Evolutionary conservation across 129 eudicot genomes (phyloP), one percentile per base, ranked within the genome.

Genomic region (Ambrosia trifida): DNA sequence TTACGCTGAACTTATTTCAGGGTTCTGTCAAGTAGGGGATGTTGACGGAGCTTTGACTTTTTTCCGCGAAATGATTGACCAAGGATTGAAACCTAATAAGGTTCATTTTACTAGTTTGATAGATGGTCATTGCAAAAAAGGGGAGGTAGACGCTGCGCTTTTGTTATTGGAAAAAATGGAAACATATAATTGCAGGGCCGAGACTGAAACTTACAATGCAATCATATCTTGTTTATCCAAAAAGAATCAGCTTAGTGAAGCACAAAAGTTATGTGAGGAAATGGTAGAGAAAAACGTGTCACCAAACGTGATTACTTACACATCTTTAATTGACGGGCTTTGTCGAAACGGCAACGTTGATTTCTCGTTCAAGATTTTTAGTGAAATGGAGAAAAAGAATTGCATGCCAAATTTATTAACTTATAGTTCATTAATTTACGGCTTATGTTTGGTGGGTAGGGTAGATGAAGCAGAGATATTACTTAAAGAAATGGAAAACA

Each of bases 301-400:
- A 10, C 95, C 96, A 28, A 92, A 92, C 73, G 96, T 86, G 44
- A 83, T 88, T 45, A 92, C 98, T 3, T 92, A 84, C 77, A 80
- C 96, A 32, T 71, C 85, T 62, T 71, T 92, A 81, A 75, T 88
- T 45, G 85, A 86, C 66, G 98, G 98, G 36, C 75, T 88, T 60
- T 88, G 96, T 79, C 80, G 81, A 82, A 85, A 86, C 64, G 86
- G 86, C 7, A 82, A 66, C 24, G 80, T 81, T 35, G 56, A 78
- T 79, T 81, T 65, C 57, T 96, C 98, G 4, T 61, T 88, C 73
- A 73, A 86, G 81, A 84, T 88, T 75, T 72, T 92, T 68, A 63
- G 75, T 47, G 83, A 88, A 52, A 92, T 92, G 98, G 84, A 61
- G 58, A 71, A 76, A 63, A 68, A 60, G 45, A 82, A 85, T 52